Base-by-base conservation (phyloP, 2,329 filamentous ascomycete species). In the Hymenoscyphus infarciens region DNA sequence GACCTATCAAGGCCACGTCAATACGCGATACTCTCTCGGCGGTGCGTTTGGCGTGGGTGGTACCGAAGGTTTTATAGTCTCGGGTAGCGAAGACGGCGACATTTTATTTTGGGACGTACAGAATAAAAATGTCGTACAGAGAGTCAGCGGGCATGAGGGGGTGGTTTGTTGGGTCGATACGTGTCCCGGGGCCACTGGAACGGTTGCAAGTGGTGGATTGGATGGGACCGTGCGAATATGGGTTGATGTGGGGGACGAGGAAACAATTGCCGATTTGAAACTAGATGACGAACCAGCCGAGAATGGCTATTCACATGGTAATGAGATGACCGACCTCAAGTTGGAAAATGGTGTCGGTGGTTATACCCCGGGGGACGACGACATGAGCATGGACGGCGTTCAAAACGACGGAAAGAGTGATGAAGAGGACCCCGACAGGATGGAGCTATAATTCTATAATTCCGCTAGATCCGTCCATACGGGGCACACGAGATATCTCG, bases 1-100 rank as follows among this genome's bases (percentile, higher is more conserved):
- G 81, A 99, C 95, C 15, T 99, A 98, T 76, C 92, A 97, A 74
- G 95, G 95, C 0, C 95, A 98, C 72, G 78, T 80, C 61, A 99
- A 99, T 75, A 82, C 86, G 61, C 88, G 88, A 65, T 98, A 90
- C 76, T 94, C 91, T 67, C 82, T 98, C n/a, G 86, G 86, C 2
- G 91, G 92, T 3, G 88, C 88, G 49, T 97, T 98, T 73, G 93
- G 91, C 13, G 82, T 85, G 1, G 88, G 89, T 66, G 79, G 80
- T 0, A 60, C 70, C 77, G 53, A 77, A 71, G 70, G 69, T 0
- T 96, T 96, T 70, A 84, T 93, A 16, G 90, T 87, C 0, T 90
- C 89, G 38, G 92, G 93, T 0, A 96, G 91, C 74, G 94, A 98
- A 74, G 91, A 97, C 70, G 92, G 93, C 16, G 84, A 86, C 56